Base-by-base conservation (phyloP, 495 filamentous ascomycete genomes). In the Talaromyces adpressus region DNA sequence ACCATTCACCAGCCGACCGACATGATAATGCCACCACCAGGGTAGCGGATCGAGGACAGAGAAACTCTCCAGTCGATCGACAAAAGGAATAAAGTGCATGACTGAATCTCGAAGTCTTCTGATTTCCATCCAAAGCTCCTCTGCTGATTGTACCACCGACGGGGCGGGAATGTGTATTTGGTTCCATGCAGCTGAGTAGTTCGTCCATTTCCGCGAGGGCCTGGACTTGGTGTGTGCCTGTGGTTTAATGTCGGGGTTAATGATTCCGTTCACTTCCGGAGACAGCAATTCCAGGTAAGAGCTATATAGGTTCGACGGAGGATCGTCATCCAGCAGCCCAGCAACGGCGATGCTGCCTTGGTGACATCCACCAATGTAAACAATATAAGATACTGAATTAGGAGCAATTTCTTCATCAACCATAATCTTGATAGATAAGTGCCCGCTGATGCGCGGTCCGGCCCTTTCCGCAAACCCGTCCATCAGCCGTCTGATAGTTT, bases 381-480 rank as follows among this genome's bases (percentile, higher is more conserved):
- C 64, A 4, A 67, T 64, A 62, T 78, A 74, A 32, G 77, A 74
- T n/a, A 80, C 73, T 8, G 73, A 74, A 18, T 73, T 69, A 0
- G 58, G 25, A 3, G 71, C 70, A 20, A 77, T 75, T 41, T 77
- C 75, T 59, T 83, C 76, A 47, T 84, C 78, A 6, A 89, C 80
- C 65, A 90, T 73, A 51, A 92, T 82, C 64, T 87, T 82, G 54
- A 92, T 83, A 6, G 80, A 84, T 11, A 92, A 69, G 71, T 93
- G 90, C 4, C 90, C 89, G 0, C 88, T 92, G 68, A 89, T 72
- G 5, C 74, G 66, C 5, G 68, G 67, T 0, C 78, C 81, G 9
- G 72, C 76, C 52, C 77, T 78, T 16, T 66, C 62, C 0, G 83
- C 84, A 64, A 89, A 85, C 14, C 65, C 71, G 36, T 81, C 68